Conservation (phyloP, 306 rosid genomes). For the Prosopis cineraria region DNA sequence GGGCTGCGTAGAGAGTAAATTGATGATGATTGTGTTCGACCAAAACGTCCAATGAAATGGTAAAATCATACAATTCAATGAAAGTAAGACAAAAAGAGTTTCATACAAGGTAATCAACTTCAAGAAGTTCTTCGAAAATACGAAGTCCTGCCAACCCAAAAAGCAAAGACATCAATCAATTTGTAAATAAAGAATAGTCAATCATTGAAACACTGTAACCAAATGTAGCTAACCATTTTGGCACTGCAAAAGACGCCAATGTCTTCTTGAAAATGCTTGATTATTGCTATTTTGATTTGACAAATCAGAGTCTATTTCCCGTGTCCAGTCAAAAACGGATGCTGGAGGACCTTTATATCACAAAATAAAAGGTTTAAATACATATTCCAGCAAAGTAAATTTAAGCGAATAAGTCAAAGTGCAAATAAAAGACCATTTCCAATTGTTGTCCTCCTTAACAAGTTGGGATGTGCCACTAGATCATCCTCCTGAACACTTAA, state of each 20-base stretch:
- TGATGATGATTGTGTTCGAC: slow-evolving; percentile 39
- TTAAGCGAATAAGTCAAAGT: slow-evolving; percentile 35
- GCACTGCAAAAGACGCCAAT: slow-evolving; percentile 98
- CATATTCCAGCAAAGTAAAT: slow-evolving; percentile 30
- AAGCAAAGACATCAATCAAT: slow-evolving; percentile 30
- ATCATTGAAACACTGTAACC: slow-evolving; percentile 27
- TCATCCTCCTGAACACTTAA: slow-evolving; percentile 98
- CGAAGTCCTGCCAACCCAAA: slow-evolving; percentile 79
- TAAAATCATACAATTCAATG: slow-evolving; percentile 28
- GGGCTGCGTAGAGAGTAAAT: slow-evolving; percentile 68
- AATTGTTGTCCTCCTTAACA: slow-evolving; percentile 86
- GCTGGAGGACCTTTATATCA: slow-evolving; percentile 86
- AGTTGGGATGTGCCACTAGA: slow-evolving; percentile 71
- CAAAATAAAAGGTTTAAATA: slow-evolving; percentile 25
- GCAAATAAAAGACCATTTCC: slow-evolving; percentile 76
- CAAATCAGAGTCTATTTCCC: slow-evolving; percentile 80
- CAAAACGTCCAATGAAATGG: slow-evolving; percentile 19
- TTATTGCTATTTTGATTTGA: slow-evolving; percentile 73
- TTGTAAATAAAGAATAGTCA: slow-evolving; percentile 26
- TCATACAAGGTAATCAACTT: slow-evolving; percentile 97
- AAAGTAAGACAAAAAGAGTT: slow-evolving; percentile 27
- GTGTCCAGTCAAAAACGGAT: slow-evolving; percentile 85
- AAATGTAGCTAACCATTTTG: slow-evolving; percentile 65
- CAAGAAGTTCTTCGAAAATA: slow-evolving; percentile 89
- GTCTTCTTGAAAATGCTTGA: slow-evolving; percentile 93